Evolutionary conservation across 495 filamentous ascomycete genomes (phyloP).

Genomic region (Lindgomyces ingoldianus): DNA sequence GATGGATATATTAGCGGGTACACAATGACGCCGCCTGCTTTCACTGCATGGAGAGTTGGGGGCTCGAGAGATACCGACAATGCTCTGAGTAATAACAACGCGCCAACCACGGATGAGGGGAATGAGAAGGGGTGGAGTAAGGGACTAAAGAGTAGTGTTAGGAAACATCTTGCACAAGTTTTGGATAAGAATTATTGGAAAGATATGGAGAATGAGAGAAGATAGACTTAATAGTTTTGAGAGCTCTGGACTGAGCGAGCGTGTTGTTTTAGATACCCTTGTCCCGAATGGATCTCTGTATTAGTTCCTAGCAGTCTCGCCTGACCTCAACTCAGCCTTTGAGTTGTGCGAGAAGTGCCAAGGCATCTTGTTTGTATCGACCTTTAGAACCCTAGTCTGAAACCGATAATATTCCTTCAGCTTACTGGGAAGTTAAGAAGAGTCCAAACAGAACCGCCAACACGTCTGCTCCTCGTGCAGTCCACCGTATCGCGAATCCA

Average conservation of each 20-base stretch:
- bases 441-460: too few species aligned
- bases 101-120: not conserved
- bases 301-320: too few species aligned
- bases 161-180: constrained; percentile 15
- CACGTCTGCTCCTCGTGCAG: too few species aligned
- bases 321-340: too few species aligned
- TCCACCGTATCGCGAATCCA: too few species aligned
- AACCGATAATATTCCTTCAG: too few species aligned
- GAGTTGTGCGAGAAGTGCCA: too few species aligned
- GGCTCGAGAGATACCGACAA: constrained; percentile 24
- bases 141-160: constrained; percentile 16
- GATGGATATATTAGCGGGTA: constrained; percentile 29
- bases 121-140: constrained; percentile 15
- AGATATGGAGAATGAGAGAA: constrained; percentile 16
- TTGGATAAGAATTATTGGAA: constrained; percentile 31
- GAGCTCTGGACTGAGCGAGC: not conserved
- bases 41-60: constrained; percentile 18
- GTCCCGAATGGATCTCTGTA: too few species aligned
- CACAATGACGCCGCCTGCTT: constrained; percentile 22
- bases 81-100: constrained; percentile 5
- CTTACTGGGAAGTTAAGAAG: too few species aligned
- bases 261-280: too few species aligned
- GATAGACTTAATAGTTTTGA: not conserved
- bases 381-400: too few species aligned
- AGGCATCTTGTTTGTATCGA: too few species aligned